Evolutionary conservation across 176 grass and related monocot genomes (phyloP).

Genomic region (Phoenix dactylifera): DNA sequence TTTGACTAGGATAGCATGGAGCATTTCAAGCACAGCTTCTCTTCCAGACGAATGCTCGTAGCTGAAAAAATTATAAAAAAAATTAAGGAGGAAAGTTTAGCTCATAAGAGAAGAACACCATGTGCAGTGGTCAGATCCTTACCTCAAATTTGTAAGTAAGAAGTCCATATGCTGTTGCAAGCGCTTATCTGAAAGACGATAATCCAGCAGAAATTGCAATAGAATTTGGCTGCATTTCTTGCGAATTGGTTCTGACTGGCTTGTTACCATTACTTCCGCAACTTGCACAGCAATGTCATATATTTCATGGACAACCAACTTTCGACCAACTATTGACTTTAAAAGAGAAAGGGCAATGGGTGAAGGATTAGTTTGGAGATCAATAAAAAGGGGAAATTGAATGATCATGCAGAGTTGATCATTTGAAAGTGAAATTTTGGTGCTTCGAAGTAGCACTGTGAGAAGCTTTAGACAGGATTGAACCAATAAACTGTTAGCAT

Average conservation of each 20-base stretch:
- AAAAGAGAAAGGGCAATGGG: constrained; percentile 74
- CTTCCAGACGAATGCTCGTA: constrained; percentile 84
- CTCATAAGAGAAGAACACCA: not conserved
- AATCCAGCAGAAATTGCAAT: constrained; percentile 81
- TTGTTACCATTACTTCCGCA: constrained; percentile 88
- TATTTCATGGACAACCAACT: constrained; percentile 73
- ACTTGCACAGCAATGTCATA: constrained; percentile 83
- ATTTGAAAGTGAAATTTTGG: constrained; percentile 73
- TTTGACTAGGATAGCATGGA: constrained; percentile 77
- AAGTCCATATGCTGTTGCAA: constrained; percentile 95
- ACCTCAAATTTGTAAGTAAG: constrained; percentile 79
- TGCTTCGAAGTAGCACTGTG: constrained; percentile 59
- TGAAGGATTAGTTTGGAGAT: constrained; percentile 88
- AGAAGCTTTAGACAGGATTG: constrained; percentile 77
- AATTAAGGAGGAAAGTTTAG: constrained; percentile 13
- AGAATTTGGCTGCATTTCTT: constrained; percentile 77
- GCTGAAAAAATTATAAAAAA: constrained; percentile 29
- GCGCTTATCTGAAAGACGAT: constrained; percentile 73
- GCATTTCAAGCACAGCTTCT: constrained; percentile 90
- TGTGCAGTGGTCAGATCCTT: constrained; percentile 11
- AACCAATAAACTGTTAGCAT: constrained; percentile 61
- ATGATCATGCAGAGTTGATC: constrained; percentile 66
- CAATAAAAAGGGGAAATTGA: constrained; percentile 74
- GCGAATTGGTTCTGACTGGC: constrained; percentile 61
- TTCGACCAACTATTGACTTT: constrained; percentile 74